A percentile compares a stretch with the other conserved stretches of the same genome.
These are phyloP conservation scores for Epichloe hybrida DNA, from an alignment of 2,329 filamentous ascomycete genomes.

Conservation along the genomic window DNA sequence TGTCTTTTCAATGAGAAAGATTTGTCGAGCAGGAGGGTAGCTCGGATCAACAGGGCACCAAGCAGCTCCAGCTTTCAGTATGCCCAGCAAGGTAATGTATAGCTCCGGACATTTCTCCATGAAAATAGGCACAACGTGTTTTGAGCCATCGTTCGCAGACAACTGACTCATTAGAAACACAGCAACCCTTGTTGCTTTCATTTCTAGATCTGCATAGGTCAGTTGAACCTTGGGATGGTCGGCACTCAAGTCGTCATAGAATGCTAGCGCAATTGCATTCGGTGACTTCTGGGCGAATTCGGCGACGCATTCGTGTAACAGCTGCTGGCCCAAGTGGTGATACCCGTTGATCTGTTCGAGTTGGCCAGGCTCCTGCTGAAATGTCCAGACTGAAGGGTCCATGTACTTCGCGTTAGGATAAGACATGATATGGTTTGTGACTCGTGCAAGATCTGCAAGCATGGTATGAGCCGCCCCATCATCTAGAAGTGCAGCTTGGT, in stretches of 20 bases:
- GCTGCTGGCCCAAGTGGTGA: not conserved
- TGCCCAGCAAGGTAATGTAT: constrained; percentile 27
- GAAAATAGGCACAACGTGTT: constrained; percentile 22
- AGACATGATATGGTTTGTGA: not conserved
- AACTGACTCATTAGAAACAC: constrained; percentile 9
- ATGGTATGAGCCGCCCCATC: not conserved
- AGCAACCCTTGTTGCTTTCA: constrained; percentile 19
- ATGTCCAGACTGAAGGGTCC: not conserved
- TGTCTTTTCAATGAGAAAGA: constrained; percentile 23
- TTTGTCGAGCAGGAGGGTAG: constrained; percentile 23
- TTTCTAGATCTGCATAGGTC: constrained; percentile 23
- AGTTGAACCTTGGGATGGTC: constrained; percentile 8
- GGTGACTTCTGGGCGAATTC: not conserved
- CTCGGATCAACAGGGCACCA: constrained; percentile 27
- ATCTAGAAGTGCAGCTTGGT: not conserved
- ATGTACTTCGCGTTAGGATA: not conserved
- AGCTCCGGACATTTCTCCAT: constrained; percentile 23
- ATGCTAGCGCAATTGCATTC: not conserved
- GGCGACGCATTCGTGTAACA: not conserved
- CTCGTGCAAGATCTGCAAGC: not conserved
- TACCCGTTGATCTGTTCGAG: not conserved
- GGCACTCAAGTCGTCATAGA: constrained; percentile 4
- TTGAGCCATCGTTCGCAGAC: constrained; percentile 2
- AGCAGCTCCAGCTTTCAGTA: constrained; percentile 27
- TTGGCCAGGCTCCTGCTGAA: not conserved